Evolutionary conservation across 352 stramenopile species (phyloP).

Genomic region (Globisporangium nunn): DNA sequence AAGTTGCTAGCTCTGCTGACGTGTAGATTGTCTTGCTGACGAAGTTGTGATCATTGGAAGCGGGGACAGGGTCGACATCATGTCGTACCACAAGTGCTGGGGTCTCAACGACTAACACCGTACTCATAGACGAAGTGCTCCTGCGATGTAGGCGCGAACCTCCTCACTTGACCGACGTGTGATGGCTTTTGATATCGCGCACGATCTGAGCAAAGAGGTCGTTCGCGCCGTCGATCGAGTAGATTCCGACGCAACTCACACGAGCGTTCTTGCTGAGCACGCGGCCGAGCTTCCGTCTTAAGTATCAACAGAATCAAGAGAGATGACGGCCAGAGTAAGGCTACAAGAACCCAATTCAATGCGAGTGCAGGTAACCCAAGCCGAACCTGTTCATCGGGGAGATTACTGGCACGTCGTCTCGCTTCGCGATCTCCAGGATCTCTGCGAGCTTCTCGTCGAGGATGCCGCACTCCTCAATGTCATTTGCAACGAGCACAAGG

Average conservation of each 20-base stretch:
- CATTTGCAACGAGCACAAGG: constrained; percentile 9
- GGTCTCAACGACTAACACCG: constrained; percentile 11
- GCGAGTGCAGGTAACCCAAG: neutral
- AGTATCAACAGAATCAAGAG: neutral
- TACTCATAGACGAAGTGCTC: neutral
- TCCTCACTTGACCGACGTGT: no score
- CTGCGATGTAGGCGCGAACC: no score
- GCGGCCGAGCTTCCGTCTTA: constrained; percentile 87
- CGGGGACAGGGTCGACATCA: constrained; percentile 11
- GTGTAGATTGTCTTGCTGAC: neutral
- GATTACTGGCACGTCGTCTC: constrained; percentile 5
- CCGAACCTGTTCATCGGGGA: constrained; percentile 10
- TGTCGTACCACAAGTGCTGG: constrained; percentile 41
- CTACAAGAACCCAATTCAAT: neutral
- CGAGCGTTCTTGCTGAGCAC: constrained; percentile 91
- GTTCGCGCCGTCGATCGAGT: constrained; percentile 93
- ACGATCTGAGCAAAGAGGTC: constrained; percentile 67
- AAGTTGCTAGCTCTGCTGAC: neutral
- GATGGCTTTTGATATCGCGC: neutral
- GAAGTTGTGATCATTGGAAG: neutral
- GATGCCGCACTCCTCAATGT: constrained; percentile 8
- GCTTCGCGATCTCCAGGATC: constrained; percentile 7
- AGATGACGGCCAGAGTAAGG: no score
- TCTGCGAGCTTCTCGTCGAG: constrained; percentile 9
- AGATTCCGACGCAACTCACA: constrained; percentile 92